Base-by-base conservation (phyloP, 2,329 filamentous ascomycete species). In the Aschersonia sp. region DNA sequence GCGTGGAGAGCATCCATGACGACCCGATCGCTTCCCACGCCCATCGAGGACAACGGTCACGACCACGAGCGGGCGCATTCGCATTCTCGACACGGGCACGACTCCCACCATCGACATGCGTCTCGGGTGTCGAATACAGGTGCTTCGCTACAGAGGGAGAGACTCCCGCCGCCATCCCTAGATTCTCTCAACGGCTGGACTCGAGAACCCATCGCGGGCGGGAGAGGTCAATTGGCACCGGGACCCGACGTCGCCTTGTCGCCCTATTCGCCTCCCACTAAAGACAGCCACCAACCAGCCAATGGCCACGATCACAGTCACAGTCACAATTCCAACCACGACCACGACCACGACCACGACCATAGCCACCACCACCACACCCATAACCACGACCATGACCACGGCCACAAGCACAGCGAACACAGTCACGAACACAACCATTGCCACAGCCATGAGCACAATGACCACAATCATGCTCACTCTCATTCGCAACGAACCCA, bases 151-250 rank as follows among this genome's bases (percentile, higher is more conserved):
- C 45, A 55, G 41, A 57, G 59, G 48, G 62, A 65, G 37, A 62
- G 63, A 50, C 44, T 52, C 12, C 53, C 57, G 37, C 63, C 64
- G 4, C 56, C 58, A 4, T 58, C 62, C 30, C 54, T 64, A 14
- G 62, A 61, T 32, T 58, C 62, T 6, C 54, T 62, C 49, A 57
- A 62, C 2, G 67, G 66, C 41, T 70, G 68, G 67, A 66, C 61
- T 49, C 59, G 63, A 39, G 66, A 65, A 44, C 62, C 54, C 40
- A 69, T 66, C 4, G 58, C 63, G 1, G 65, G 66, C 44, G 68
- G 67, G 5, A 67, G 63, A 52, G 62, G 61, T 10, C 53, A 71
- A 37, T 53, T 71, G 35, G 61, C 63, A 3, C 63, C 61, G 3
- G 57, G 57, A 1, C 57, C 57, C 11, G 56, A 57, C n/a, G 54